Base-by-base conservation (phyloP, 257 asterid genomes). In the Buddleja alternifolia region DNA sequence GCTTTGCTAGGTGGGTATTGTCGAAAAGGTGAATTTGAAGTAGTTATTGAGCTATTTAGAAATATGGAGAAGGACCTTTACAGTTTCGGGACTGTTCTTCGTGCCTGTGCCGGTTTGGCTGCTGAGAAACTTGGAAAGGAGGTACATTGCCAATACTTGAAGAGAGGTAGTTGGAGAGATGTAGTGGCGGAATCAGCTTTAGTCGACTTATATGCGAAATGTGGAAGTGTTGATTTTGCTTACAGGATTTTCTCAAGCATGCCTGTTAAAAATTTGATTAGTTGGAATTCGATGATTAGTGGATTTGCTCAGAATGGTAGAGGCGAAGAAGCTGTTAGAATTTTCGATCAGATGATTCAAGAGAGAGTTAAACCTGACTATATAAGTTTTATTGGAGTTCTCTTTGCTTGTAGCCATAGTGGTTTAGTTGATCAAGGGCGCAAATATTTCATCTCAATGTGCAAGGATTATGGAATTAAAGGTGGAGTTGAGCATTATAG, bases 301-400 rank as follows among this genome's bases (percentile, higher is more conserved):
- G 97, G 97, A 37, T 87, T 88, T 47, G 97, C 99, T 42, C 96
- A 90, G 81, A 90, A 90, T 20, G 96, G 99, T 15, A 80, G 87
- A 69, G 97, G 96, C 2, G 57, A 17, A 57, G 96, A 93, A 77
- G 92, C 96, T 64, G 70, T 87, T 19, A 36, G 66, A 73, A 57
- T 80, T 32, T 93, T 93, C 8, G 62, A 82, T 55, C 80, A 76
- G 75, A 93, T 90, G 97, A 80, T 81, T 52, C 51, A 21, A 11
- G 85, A 65, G 60, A 78, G 89, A 24, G 75, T 84, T 53, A 71
- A 71, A 17, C 96, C 97, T 3, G 91, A 90, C 63, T 69, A 74
- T 25, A 85, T 90, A 44, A 85, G 88, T 69, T 93, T 90, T 39
- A 61, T 93, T 20, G 91, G 79, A 6, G 90, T 93, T 80, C 83